Percentiles rank a stretch among this genome's conserved stretches.
Conservation (phyloP, 441 rosid species). For the Mallotus repandus region DNA sequence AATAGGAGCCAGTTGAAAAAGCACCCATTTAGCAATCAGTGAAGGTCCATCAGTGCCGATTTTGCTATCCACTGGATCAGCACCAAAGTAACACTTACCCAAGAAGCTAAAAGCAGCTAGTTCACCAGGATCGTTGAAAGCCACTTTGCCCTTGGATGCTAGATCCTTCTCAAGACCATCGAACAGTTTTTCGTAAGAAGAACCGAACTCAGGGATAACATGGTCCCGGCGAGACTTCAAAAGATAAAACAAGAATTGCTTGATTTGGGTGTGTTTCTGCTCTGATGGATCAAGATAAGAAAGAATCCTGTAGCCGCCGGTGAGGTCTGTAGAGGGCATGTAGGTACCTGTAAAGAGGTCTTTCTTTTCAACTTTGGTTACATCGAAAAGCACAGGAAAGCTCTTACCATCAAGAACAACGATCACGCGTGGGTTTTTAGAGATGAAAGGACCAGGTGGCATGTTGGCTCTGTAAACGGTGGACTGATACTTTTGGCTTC, state of each 20-base stretch:
- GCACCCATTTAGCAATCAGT: conserved; percentile 54
- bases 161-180: conserved; percentile 51
- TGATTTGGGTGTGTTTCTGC: conserved; percentile 63
- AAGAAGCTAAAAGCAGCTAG: conserved; percentile 67
- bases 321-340: conserved; percentile 75
- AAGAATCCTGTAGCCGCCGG: conserved; percentile 72
- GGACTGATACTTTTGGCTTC: conserved; percentile 56
- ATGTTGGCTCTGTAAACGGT: conserved; percentile 66
- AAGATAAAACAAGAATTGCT: conserved; percentile 55
- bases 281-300: conserved; percentile 82
- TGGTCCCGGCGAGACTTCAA: conserved; percentile 49
- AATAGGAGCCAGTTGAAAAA: conserved; percentile 57
- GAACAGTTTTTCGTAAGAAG: conserved; percentile 47
- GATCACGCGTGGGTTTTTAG: conserved; percentile 57
- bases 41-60: conserved; percentile 61
- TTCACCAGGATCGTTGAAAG: conserved; percentile 44
- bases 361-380: conserved; percentile 68
- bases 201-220: conserved; percentile 69
- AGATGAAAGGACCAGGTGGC: conserved; percentile 76
- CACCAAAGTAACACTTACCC: conserved; percentile 45
- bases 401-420: conserved; percentile 80
- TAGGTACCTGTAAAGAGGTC: conserved; percentile 80
- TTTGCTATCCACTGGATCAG: conserved; percentile 50
- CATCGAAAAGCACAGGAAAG: conserved; percentile 71
- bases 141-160: conserved; percentile 57